These are phyloP conservation scores for Emmonsiellopsis sp. DNA, from an alignment of 2,329 filamentous ascomycete species.

Conservation along the genomic window DNA sequence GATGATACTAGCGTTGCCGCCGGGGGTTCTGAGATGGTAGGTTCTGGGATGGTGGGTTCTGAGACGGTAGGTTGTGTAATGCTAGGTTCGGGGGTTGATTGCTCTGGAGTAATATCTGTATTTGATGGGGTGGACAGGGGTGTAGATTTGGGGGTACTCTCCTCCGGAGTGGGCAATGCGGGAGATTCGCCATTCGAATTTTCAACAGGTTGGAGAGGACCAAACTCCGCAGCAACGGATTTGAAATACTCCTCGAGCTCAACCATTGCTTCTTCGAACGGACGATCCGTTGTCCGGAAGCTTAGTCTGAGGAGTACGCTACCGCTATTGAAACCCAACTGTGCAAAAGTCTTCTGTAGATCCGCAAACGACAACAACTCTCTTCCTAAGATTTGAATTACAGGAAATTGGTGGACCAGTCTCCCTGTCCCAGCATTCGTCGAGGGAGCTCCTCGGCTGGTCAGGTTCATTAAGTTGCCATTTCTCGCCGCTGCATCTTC, in stretches of 20 bases:
- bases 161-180: constrained; percentile 8
- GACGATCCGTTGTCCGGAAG: constrained; percentile 67
- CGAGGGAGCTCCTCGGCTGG: constrained; percentile 63
- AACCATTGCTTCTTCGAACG: constrained; percentile 74
- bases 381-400: constrained; percentile 73
- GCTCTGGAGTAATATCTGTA: constrained; percentile 1
- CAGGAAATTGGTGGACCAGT: constrained; percentile 79
- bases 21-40: constrained; percentile 7
- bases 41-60: constrained; percentile 6
- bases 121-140: constrained; percentile 9
- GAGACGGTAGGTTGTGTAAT: constrained; percentile 8
- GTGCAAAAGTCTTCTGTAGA: constrained; percentile 78
- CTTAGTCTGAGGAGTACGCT: constrained; percentile 68
- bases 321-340: constrained; percentile 79
- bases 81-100: constrained; percentile 7
- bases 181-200: constrained; percentile 1
- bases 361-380: constrained; percentile 69
- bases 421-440: constrained; percentile 56
- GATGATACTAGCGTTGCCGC: constrained; percentile 32
- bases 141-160: constrained; percentile 7
- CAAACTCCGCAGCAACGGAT: constrained; percentile 23
- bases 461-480: constrained; percentile 64
- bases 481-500: constrained; percentile 63
- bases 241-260: constrained; percentile 72
- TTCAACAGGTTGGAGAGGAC: constrained; percentile 5